These are phyloP conservation scores for Exophiala sp. DNA, from an alignment of 2,329 filamentous ascomycete species.

Conservation along the genomic window DNA sequence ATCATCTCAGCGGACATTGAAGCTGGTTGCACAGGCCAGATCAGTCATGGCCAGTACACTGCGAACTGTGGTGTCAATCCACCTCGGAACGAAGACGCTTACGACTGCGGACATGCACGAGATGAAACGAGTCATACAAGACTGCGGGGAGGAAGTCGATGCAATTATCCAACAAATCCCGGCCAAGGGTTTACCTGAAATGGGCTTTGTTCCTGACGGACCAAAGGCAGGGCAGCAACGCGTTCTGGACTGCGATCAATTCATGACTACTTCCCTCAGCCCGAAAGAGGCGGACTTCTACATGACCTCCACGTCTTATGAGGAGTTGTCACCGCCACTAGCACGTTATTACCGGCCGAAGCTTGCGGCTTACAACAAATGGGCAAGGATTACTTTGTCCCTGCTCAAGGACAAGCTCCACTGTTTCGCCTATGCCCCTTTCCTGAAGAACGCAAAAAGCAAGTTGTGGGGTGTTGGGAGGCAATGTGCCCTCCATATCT, in stretches of 20 bases:
- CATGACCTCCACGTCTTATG: slow-evolving; percentile 5
- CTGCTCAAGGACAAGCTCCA: slow-evolving; percentile 42
- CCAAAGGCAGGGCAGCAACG: background rate
- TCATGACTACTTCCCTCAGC: slow-evolving; percentile 24
- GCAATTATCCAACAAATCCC: slow-evolving; percentile 42
- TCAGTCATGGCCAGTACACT: slow-evolving; percentile 42
- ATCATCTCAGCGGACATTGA: slow-evolving; percentile 40
- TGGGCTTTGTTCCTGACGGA: slow-evolving; percentile 26
- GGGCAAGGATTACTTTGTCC: slow-evolving; percentile 41
- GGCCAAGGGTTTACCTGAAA: slow-evolving; percentile 29
- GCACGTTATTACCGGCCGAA: slow-evolving; percentile 42
- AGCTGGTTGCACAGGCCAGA: slow-evolving; percentile 40
- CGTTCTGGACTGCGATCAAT: slow-evolving; percentile 19
- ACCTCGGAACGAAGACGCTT: slow-evolving; percentile 41
- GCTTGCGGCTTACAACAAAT: slow-evolving; percentile 42
- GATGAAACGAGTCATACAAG: slow-evolving; percentile 38
- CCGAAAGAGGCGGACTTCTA: slow-evolving; percentile 20
- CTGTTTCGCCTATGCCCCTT: slow-evolving; percentile 45
- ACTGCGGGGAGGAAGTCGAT: slow-evolving; percentile 39
- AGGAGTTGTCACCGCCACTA: slow-evolving; percentile 15
- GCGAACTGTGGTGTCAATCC: slow-evolving; percentile 41
- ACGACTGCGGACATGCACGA: slow-evolving; percentile 42
- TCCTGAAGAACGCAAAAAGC: slow-evolving; percentile 45
- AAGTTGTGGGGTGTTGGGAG: slow-evolving; percentile 44
- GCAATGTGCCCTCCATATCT: slow-evolving; percentile 44